Percentiles rank a stretch among this genome's conserved stretches.
Evolutionary conservation across 78 protist species (phyloP).

Genomic region (Reticulomyxa filosa): DNA sequence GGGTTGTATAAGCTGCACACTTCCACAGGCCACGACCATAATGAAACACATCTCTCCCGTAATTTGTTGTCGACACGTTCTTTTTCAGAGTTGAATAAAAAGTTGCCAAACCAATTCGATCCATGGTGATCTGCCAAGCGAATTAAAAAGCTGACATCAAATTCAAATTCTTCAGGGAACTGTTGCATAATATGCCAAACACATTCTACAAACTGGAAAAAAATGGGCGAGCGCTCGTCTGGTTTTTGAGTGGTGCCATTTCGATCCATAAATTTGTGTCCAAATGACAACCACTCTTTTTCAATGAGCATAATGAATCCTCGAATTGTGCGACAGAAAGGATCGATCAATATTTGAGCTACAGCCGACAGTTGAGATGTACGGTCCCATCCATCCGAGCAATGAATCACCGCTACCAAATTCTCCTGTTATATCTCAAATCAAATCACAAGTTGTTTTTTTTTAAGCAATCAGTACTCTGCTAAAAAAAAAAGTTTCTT

Average conservation of each 20-base stretch:
- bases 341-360: no score
- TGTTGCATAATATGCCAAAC: conserved; percentile 11
- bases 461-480: no score
- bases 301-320: conserved; percentile 63
- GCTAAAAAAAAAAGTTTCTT: no score
- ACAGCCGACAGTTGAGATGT: background rate
- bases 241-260: no score
- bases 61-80: no score
- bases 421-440: no score
- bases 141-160: background rate
- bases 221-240: conserved; percentile 6
- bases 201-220: conserved; percentile 17
- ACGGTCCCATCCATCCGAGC: background rate
- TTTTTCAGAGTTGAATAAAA: conserved; percentile 1
- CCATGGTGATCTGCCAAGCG: background rate
- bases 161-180: conserved; percentile 17
- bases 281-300: conserved; percentile 74
- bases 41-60: no score
- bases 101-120: conserved; percentile 5
- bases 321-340: conserved; percentile 52
- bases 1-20: no score
- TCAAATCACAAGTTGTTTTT: no score
- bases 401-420: background rate
- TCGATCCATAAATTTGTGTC: conserved; percentile 49
- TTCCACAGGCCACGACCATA: no score